Percentiles rank a stretch among this genome's conserved stretches.
These are phyloP conservation scores for Erodium maritimum DNA, from an alignment of 345 rosid species.

Conservation along the genomic window DNA sequence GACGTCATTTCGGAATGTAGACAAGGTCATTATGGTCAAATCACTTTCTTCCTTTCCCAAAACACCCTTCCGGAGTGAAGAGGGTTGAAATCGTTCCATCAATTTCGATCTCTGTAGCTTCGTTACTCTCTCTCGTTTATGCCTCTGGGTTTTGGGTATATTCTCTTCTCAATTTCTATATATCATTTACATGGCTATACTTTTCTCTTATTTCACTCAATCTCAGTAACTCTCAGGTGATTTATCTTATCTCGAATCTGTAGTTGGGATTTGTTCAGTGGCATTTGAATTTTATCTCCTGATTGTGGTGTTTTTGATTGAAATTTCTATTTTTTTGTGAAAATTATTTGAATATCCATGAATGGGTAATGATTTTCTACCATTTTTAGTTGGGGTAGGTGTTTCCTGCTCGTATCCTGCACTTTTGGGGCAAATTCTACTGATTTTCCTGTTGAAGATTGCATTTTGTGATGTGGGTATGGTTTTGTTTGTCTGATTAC, in stretches of 20 bases:
- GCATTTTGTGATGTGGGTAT: slow-evolving; percentile 8
- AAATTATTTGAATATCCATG: neutral
- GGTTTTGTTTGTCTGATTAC: slow-evolving; percentile 5
- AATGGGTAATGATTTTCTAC: neutral
- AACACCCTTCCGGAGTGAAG: slow-evolving; percentile 12
- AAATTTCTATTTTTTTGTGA: neutral
- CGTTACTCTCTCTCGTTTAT: neutral
- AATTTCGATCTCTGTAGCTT: slow-evolving; percentile 1
- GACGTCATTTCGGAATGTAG: neutral
- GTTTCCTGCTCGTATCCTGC: neutral
- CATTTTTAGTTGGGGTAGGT: slow-evolving; percentile 10
- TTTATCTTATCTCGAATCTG: neutral
- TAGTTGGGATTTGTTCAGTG: neutral
- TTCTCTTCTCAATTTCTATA: slow-evolving; percentile 14
- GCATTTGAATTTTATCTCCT: neutral
- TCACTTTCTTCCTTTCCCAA: slow-evolving; percentile 1
- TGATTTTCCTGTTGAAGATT: slow-evolving; percentile 5
- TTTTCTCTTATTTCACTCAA: neutral
- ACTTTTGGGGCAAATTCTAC: neutral
- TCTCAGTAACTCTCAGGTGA: neutral
- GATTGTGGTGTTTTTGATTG: neutral
- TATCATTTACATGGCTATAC: neutral
- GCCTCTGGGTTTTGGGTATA: slow-evolving; percentile 26
- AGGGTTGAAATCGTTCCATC: neutral
- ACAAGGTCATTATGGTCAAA: slow-evolving; percentile 16